Evolutionary conservation across 2,329 filamentous ascomycete genomes (phyloP), one percentile per base, ranked within the genome.

Genomic region (Leptographium procerum): DNA sequence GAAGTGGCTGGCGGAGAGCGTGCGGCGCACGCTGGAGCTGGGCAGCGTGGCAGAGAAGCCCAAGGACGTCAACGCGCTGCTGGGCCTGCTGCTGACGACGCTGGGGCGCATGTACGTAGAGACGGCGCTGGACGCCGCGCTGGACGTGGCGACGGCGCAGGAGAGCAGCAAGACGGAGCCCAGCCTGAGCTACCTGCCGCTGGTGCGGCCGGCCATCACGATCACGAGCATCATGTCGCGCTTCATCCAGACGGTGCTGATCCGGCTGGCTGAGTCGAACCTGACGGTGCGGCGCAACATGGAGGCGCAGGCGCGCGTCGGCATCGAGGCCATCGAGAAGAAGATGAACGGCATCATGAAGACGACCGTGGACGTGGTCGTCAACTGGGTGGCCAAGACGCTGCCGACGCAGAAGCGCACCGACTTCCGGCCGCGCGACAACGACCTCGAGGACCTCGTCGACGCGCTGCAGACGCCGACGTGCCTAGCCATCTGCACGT

Each of bases 1-100:
- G 61, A 95, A 89, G 69, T 99, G 94, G 94, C 77, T 99, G 47
- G 94, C 94, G 2, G 94, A 99, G 75, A 91, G 89, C 62, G 92
- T 99, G 28, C 88, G 94, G 45, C 81, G 94, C 62, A 90, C 91
- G 0, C 78, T 99, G 11, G 94, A 99, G 70, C 78, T 99, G n/a
- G 91, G 89, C 28, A 87, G 89, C 28, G 85, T 86, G 56, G 87
- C 81, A 59, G 94, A 99, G 65, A 96, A 91, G 5, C 90, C 94
- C 19, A 97, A 95, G 70, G 94, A 99, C 70, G 89, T 97, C 58
- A 88, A 87, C 52, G 85, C 89, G 61, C 79, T 97, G 28, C 80
- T 96, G 36, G 88, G 87, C 68, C 80, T 97, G 28, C 80, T 99
- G 2, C 81, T 97, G 53, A 85, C 84, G 34, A 89, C 88, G 65